These are phyloP conservation scores for Trichoderma atroviride DNA, from an alignment of 2,329 filamentous ascomycete genomes.

Conservation along the genomic window DNA sequence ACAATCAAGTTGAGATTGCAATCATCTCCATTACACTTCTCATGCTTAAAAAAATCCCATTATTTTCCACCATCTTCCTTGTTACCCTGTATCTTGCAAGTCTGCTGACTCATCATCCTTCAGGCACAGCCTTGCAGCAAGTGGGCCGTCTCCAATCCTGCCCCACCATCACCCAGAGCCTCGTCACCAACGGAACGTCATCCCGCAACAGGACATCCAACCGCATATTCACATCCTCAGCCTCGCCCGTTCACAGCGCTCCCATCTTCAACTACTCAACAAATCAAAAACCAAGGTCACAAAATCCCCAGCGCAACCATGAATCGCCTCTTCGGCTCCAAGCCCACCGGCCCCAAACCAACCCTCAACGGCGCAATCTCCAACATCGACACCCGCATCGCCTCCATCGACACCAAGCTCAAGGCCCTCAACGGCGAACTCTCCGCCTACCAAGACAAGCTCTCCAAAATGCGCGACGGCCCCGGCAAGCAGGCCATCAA, in stretches of 20 bases:
- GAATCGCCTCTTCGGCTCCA: conserved; percentile 95
- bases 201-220: conserved; percentile 2
- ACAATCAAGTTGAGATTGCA: background rate
- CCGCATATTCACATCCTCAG: conserved; percentile 13
- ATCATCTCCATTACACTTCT: too few relatives aligned
- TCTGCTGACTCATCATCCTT: conserved; percentile 17
- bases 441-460: conserved; percentile 80
- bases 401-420: conserved; percentile 91
- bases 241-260: background rate
- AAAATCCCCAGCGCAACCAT: too few relatives aligned
- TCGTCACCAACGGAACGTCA: conserved; percentile 28
- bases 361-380: conserved; percentile 80
- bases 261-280: too few relatives aligned
- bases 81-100: background rate
- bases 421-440: conserved; percentile 91
- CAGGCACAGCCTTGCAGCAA: conserved; percentile 14
- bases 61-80: background rate
- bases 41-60: too few relatives aligned
- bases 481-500: conserved; percentile 91
- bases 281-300: too few relatives aligned
- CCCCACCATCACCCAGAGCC: conserved; percentile 21
- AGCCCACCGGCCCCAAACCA: conserved; percentile 84
- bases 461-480: conserved; percentile 91
- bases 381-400: conserved; percentile 83
- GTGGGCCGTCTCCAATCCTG: conserved; percentile 6